Base-by-base conservation (phyloP, 805 yeast species). In the Komagataella phaffii region DNA sequence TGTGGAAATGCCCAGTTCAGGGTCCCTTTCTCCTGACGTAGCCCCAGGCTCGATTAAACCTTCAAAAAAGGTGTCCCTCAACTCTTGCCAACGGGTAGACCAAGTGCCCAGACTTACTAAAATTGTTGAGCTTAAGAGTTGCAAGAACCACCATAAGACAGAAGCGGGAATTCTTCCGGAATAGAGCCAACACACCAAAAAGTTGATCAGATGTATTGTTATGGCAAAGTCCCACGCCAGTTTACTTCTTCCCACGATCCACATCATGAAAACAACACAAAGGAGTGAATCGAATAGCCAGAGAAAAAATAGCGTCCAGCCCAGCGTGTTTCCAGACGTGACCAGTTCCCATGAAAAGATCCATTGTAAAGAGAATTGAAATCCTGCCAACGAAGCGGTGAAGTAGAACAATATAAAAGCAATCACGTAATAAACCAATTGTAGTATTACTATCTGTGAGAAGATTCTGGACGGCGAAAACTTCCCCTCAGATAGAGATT, bases 201-300 rank as follows among this genome's bases (percentile, higher is more conserved):
- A 65, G 66, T 91, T 84, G 50, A 93, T 76, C 19, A 85, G 79
- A 65, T 93, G 96, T 14, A 91, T 79, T 0, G 99, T 93, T n/a
- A 91, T 62, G 8, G 96, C 96, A 69, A 93, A 91, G 67, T 91
- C 99, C 85, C 96, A 85, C 0, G 97, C 98, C 49, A 91, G 70
- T 64, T 91, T 93, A 46, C 96, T 85, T 53, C 98, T 73, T 0
- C 98, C 96, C 10, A 91, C 96, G 24, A 91, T 81, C 1, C 90
- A 67, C 1, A 95, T 88, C 61, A 91, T 81, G 61, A 88, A 88
- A 8, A 88, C 65, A 1, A 89, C 96, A 57, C 95, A 84, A 45
- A 93, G 70, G 47, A 93, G 72, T 0, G 96, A 75, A 63, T 86
- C 95, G 49, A 88, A 64, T 14, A 91, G 69, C 98, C 98, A 91